A percentile compares a stretch with the other conserved stretches of the same genome.
Conservation (phyloP, 331 rosid species). For the Malus hybrid region DNA sequence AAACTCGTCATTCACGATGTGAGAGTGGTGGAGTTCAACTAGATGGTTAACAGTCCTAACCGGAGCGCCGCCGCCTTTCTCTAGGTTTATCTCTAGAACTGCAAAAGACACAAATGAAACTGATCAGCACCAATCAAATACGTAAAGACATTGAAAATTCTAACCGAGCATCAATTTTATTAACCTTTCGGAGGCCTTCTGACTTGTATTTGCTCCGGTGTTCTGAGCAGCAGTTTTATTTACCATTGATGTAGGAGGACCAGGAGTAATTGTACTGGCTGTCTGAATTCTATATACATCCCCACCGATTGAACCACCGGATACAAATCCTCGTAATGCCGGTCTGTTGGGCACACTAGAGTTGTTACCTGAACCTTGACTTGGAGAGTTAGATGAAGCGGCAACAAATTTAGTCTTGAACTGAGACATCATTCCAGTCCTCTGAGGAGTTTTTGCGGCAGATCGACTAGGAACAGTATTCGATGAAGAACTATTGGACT, state of each 20-base stretch:
- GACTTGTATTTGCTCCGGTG: slow-evolving; percentile 38
- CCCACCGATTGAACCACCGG: slow-evolving; percentile 92
- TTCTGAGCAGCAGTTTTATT: slow-evolving; percentile 30
- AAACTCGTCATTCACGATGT: background rate
- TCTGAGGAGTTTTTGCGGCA: slow-evolving; percentile 61
- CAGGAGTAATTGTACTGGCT: slow-evolving; percentile 29
- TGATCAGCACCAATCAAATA: slow-evolving; percentile 22
- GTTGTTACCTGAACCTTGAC: slow-evolving; percentile 37
- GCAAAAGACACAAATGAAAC: slow-evolving; percentile 30
- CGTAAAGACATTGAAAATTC: background rate
- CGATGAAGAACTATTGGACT: slow-evolving; percentile 44
- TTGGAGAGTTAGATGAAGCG: slow-evolving; percentile 59
- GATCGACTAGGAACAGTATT: slow-evolving; percentile 55
- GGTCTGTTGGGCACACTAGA: slow-evolving; percentile 46
- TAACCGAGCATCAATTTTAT: background rate
- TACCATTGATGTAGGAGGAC: slow-evolving; percentile 27
- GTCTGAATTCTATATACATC: slow-evolving; percentile 29
- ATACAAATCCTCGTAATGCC: slow-evolving; percentile 73
- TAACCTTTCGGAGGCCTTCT: slow-evolving; percentile 60
- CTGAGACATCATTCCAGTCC: slow-evolving; percentile 89
- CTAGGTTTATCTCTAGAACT: slow-evolving; percentile 55
- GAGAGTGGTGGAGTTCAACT: background rate
- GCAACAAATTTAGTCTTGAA: slow-evolving; percentile 74
- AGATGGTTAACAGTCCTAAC: slow-evolving; percentile 67
- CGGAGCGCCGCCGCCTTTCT: slow-evolving; percentile 88